These are phyloP conservation scores for Avena eriantha DNA, from an alignment of 176 grass and related monocot species.

Conservation along the genomic window DNA sequence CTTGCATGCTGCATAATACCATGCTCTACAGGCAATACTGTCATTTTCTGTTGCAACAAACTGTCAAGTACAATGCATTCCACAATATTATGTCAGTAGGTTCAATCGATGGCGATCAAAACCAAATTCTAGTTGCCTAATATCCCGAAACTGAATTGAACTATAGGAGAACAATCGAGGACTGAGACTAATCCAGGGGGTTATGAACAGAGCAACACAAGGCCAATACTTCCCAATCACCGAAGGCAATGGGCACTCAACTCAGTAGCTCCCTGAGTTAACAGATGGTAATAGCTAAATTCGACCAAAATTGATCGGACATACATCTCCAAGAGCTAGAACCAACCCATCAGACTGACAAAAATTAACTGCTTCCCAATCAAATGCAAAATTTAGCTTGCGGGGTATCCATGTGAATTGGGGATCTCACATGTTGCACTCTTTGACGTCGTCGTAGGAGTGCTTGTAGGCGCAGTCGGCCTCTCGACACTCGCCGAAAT, in stretches of 20 bases:
- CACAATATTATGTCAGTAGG: constrained; percentile 6
- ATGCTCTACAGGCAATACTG: neutral
- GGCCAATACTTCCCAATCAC: neutral
- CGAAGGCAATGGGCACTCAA: neutral
- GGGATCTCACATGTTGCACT: constrained; percentile 90
- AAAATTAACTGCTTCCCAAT: neutral
- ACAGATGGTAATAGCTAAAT: neutral
- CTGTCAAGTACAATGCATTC: constrained; percentile 12
- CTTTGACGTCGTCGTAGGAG: constrained; percentile 92
- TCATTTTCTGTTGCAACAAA: constrained; percentile 24
- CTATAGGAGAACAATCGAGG: neutral
- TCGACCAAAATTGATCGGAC: neutral
- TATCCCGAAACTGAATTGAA: neutral
- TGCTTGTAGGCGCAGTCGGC: constrained; percentile 98
- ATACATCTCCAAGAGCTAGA: neutral
- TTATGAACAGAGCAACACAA: neutral
- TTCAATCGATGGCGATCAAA: neutral
- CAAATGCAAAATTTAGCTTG: constrained; percentile 11
- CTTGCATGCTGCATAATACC: neutral
- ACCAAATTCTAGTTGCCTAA: neutral
- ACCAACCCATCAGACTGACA: neutral
- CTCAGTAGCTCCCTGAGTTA: neutral
- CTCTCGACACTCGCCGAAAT: constrained; percentile 92
- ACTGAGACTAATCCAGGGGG: neutral
- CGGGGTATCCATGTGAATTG: neutral